These are phyloP conservation scores for Magnusiomyces magnusii DNA, from an alignment of 1,139 yeast genomes.

Conservation along the genomic window DNA sequence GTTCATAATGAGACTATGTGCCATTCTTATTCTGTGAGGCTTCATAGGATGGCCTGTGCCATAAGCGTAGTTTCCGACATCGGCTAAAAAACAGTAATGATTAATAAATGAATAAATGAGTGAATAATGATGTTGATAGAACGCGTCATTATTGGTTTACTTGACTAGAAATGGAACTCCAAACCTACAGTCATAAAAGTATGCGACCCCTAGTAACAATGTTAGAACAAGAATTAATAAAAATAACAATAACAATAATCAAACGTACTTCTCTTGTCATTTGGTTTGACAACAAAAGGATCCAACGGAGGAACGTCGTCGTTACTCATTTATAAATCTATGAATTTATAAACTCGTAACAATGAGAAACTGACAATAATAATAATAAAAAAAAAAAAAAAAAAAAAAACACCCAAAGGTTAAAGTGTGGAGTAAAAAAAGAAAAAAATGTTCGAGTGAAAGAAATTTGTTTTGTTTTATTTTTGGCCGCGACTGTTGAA, in stretches of 20 bases:
- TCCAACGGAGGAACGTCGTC: slow-evolving; percentile 43
- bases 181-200: slow-evolving; percentile 46
- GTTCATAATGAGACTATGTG: slow-evolving; percentile 94
- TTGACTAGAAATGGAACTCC: no score
- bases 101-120: background rate
- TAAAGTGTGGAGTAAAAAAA: background rate
- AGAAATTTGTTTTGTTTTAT: no score
- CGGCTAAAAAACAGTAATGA: slow-evolving; percentile 39
- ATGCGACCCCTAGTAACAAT: slow-evolving; percentile 43
- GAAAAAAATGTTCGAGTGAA: no score
- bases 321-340: slow-evolving; percentile 17
- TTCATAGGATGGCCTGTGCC: slow-evolving; percentile 99
- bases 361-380: background rate
- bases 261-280: slow-evolving; percentile 46
- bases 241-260: background rate
- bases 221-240: slow-evolving; percentile 9
- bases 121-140: background rate
- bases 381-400: background rate
- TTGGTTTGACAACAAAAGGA: slow-evolving; percentile 48
- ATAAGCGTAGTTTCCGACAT: slow-evolving; percentile 95
- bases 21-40: slow-evolving; percentile 98
- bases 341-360: background rate
- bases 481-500: no score
- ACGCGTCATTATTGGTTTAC: background rate
- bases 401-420: background rate